Percentiles rank a stretch among this genome's conserved stretches.
Evolutionary conservation across 2,329 filamentous ascomycete genomes (phyloP).

Genomic region (Leptographium wingfieldii): DNA sequence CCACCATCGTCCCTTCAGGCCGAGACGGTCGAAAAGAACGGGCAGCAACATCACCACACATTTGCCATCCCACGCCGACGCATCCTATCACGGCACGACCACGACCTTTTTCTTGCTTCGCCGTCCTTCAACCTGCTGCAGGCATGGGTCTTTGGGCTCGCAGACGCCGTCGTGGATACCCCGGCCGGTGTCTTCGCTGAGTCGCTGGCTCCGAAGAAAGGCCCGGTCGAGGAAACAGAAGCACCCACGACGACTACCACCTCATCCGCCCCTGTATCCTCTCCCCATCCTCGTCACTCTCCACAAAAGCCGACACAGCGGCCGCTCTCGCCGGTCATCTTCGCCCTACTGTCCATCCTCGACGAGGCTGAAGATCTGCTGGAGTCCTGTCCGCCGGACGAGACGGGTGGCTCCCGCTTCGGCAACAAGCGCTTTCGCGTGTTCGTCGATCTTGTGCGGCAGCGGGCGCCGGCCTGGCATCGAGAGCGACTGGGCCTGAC

Average conservation of each 20-base stretch:
- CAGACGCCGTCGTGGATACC: conserved; percentile 64
- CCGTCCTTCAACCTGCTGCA: conserved; percentile 63
- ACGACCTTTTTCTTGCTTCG: conserved; percentile 68
- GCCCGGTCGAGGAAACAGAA: not conserved
- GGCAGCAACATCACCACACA: conserved; percentile 34
- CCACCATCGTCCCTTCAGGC: conserved; percentile 38
- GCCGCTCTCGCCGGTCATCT: conserved; percentile 50
- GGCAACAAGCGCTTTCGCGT: conserved; percentile 85
- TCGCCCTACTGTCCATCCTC: conserved; percentile 56
- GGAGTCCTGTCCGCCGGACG: conserved; percentile 60
- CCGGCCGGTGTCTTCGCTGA: conserved; percentile 23
- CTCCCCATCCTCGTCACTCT: not conserved
- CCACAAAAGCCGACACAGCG: conserved; percentile 7
- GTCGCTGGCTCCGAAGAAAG: not conserved
- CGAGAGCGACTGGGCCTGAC: conserved; percentile 27
- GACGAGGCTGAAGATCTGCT: conserved; percentile 56
- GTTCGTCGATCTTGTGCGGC: conserved; percentile 59
- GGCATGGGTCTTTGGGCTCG: conserved; percentile 75
- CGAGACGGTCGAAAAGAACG: conserved; percentile 34
- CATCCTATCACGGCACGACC: conserved; percentile 71
- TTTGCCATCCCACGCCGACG: conserved; percentile 61
- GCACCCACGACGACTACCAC: not conserved
- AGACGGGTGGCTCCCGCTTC: conserved; percentile 81
- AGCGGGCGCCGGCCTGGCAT: conserved; percentile 50
- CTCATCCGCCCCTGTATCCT: not conserved